These are phyloP conservation scores for Tricholoma saponaceum DNA, from an alignment of 768 basidiomycete species.

Conservation along the genomic window DNA sequence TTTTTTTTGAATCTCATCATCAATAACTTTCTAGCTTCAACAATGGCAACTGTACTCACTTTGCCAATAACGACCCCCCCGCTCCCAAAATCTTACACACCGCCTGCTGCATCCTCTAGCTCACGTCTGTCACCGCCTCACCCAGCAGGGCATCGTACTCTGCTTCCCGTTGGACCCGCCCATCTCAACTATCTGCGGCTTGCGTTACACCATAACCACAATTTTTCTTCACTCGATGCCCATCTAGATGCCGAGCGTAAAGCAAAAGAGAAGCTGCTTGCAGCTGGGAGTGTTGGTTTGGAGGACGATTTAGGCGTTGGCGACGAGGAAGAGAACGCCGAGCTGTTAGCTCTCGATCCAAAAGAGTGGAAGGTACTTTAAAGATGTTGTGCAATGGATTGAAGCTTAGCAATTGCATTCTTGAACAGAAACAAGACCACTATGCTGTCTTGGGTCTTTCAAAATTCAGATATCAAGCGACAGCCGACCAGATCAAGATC, in stretches of 20 bases:
- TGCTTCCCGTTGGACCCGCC: conserved; percentile 86
- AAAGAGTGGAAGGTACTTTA: conserved; percentile 92
- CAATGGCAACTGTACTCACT: conserved; percentile 24
- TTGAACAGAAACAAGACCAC: conserved; percentile 88
- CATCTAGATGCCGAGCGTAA: conserved; percentile 40
- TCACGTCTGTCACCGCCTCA: conserved; percentile 29
- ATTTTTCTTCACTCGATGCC: conserved; percentile 82
- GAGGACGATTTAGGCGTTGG: conserved; percentile 92
- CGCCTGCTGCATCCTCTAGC: conserved; percentile 31
- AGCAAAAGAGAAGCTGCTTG: conserved; percentile 38
- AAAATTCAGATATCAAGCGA: conserved; percentile 82
- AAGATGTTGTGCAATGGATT: neutral
- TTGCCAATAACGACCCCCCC: conserved; percentile 25
- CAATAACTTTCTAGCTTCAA: too few species aligned
- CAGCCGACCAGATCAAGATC: conserved; percentile 89
- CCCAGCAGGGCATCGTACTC: conserved; percentile 35
- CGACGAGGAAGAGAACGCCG: conserved; percentile 77
- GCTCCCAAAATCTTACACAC: conserved; percentile 40
- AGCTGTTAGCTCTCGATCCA: conserved; percentile 75
- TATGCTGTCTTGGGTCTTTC: conserved; percentile 96
- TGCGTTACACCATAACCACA: conserved; percentile 65
- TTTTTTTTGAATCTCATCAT: neutral
- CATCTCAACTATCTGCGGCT: conserved; percentile 83
- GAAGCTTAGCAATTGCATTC: neutral
- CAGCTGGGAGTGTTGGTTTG: conserved; percentile 42